Evolutionary conservation across 805 yeast genomes (phyloP).

Genomic region (Cyberlindnera japonica): DNA sequence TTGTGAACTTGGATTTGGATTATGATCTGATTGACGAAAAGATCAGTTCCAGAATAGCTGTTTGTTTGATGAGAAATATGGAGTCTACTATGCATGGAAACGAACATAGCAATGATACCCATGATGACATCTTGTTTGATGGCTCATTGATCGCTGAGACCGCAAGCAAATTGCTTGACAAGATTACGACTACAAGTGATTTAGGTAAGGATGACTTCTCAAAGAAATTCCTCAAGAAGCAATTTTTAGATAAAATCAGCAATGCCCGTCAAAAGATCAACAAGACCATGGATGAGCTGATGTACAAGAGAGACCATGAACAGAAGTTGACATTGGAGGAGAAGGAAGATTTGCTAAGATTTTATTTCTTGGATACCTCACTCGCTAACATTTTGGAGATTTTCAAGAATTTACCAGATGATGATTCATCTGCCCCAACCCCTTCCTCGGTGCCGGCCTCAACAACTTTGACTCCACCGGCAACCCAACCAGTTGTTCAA

Average conservation of each 20-base stretch:
- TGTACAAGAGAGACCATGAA: conserved; percentile 47
- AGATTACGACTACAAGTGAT: conserved; percentile 26
- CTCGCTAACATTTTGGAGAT: conserved; percentile 49
- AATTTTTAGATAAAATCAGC: conserved; percentile 39
- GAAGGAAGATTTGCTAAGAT: conserved; percentile 68
- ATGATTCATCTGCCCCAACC: conserved; percentile 8
- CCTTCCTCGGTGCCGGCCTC: conserved; percentile 1
- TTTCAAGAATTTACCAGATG: conserved; percentile 25
- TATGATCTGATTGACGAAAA: conserved; percentile 55
- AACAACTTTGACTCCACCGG: not conserved
- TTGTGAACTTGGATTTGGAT: conserved; percentile 68
- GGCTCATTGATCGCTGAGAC: conserved; percentile 72
- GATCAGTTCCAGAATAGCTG: conserved; percentile 68
- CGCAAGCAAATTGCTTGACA: conserved; percentile 60
- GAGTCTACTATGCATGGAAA: conserved; percentile 42
- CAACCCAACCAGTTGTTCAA: conserved; percentile 13
- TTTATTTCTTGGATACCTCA: conserved; percentile 67
- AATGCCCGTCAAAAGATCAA: conserved; percentile 40
- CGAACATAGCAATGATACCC: conserved; percentile 32
- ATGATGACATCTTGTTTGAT: conserved; percentile 68
- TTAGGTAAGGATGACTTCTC: conserved; percentile 32
- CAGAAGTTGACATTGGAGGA: conserved; percentile 54
- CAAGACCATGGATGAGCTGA: conserved; percentile 50
- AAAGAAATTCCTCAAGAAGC: conserved; percentile 35
- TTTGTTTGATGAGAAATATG: conserved; percentile 81